A percentile compares a stretch with the other conserved stretches of the same genome.
These are phyloP conservation scores for Simplicillium sp. DNA, from an alignment of 2,329 filamentous ascomycete genomes.

Conservation along the genomic window DNA sequence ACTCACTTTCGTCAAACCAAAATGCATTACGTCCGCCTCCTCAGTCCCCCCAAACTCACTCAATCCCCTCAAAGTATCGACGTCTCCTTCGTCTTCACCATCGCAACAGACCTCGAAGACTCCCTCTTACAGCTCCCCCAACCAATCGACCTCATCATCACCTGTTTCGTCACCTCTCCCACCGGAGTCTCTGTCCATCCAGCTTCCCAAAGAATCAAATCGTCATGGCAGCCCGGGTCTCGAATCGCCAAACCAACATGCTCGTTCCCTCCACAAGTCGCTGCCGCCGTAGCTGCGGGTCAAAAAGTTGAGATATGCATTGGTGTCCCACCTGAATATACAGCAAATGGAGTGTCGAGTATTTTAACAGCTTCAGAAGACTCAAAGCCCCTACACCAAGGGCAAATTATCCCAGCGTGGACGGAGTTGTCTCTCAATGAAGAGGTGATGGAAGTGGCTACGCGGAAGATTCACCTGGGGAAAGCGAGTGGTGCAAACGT, in stretches of 20 bases:
- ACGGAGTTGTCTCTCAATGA: constrained; percentile 19
- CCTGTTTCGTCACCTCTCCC: constrained; percentile 15
- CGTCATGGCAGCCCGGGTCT: constrained; percentile 24
- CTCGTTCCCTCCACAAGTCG: background rate
- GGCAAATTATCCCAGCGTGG: constrained; percentile 35
- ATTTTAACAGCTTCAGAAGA: constrained; percentile 15
- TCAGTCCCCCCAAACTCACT: constrained; percentile 34
- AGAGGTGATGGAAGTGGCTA: constrained; percentile 14
- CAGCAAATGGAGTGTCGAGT: constrained; percentile 15
- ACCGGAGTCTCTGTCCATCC: constrained; percentile 11
- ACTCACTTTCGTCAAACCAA: constrained; percentile 9
- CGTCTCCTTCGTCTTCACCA: constrained; percentile 38
- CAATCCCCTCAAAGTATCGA: constrained; percentile 13
- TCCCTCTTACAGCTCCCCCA: constrained; percentile 36
- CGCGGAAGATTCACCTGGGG: constrained; percentile 18
- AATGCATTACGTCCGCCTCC: constrained; percentile 51
- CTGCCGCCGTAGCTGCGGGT: background rate
- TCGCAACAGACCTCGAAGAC: constrained; percentile 50
- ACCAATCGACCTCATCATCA: constrained; percentile 32
- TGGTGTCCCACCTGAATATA: constrained; percentile 13
- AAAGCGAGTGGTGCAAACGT: constrained; percentile 12
- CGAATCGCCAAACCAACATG: constrained; percentile 24
- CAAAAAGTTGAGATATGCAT: constrained; percentile 16
- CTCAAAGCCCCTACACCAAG: constrained; percentile 12
- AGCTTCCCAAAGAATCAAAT: constrained; percentile 14